These are phyloP conservation scores for Phytophthora nicotianae DNA, from an alignment of 352 stramenopile species.

Conservation along the genomic window DNA sequence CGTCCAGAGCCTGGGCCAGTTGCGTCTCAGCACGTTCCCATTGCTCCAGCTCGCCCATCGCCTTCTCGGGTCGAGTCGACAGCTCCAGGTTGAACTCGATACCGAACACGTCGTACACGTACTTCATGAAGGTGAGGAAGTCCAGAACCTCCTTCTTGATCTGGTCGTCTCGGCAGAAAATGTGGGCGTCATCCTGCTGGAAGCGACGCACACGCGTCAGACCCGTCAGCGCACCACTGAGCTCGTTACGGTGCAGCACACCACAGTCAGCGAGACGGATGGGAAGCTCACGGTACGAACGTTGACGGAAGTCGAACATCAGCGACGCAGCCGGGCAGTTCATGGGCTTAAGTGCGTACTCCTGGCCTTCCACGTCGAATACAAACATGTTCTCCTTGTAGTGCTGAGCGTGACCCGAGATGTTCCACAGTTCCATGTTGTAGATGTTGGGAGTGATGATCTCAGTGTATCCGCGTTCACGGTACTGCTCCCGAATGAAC, in stretches of 20 bases:
- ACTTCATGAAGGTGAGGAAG: conserved; percentile 97
- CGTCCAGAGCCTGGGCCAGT: conserved; percentile 93
- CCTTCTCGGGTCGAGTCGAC: conserved; percentile 97
- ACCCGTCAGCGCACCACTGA: conserved; percentile 95
- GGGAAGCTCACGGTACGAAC: conserved; percentile 97
- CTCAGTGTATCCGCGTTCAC: conserved; percentile 83
- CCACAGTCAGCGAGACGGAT: conserved; percentile 98
- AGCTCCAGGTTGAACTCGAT: conserved; percentile 98
- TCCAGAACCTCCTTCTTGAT: conserved; percentile 88
- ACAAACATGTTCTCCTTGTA: conserved; percentile 99
- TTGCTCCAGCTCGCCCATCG: conserved; percentile 92
- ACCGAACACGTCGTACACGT: conserved; percentile 98
- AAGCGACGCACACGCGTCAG: conserved; percentile 97
- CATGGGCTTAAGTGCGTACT: conserved; percentile 98
- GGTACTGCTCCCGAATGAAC: conserved; percentile 94
- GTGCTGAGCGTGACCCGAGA: conserved; percentile 95
- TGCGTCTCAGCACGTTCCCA: conserved; percentile 88
- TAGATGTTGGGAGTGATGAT: conserved; percentile 98
- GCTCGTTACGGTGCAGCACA: conserved; percentile 97
- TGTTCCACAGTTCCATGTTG: conserved; percentile 98
- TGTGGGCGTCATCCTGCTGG: conserved; percentile 98
- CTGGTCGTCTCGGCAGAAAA: conserved; percentile 98
- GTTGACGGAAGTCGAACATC: conserved; percentile 94
- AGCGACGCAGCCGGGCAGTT: conserved; percentile 99
- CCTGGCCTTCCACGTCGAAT: conserved; percentile 96